Evolutionary conservation across 345 rosid genomes (phyloP), one percentile per base, ranked within the genome.

Genomic region (Heritiera littoralis): DNA sequence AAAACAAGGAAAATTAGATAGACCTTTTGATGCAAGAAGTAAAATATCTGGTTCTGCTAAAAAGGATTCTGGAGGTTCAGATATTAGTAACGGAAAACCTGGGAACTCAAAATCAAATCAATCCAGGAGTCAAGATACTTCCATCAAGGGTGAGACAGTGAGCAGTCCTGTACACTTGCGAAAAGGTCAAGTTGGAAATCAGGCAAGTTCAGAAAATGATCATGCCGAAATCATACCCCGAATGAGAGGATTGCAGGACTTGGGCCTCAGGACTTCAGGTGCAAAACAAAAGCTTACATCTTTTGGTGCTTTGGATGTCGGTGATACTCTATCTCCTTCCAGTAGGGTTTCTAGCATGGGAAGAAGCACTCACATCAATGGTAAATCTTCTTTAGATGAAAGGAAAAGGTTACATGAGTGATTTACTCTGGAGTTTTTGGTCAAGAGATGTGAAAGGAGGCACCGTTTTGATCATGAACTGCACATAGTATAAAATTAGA

Each of bases 191-290:
- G 90, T 83, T 30, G 85, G 74, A 68, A 80, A 83, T 72, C 88
- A 77, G 55, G 80, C 81, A 38, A 80, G 77, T 70, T 81, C 74
- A 61, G 96, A 87, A 61, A 90, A 88, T 77, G 92, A 83, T 75
- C 83, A 82, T 72, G 81, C 79, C 79, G 92, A 89, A 76, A 89
- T 65, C 78, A 82, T 72, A 76, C 96, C 93, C 54, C 88, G 94
- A 60, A 93, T 91, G 98, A 94, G 97, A 88, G 97, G 92, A 56
- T 85, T 92, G 87, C 94, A 89, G 80, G 98, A 97, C 84, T 87
- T 94, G 65, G 97, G 94, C 76, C 90, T 87, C 54, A 91, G 81
- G 88, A 87, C 90, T 72, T 49, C 89, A 58, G 69, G 88, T 71
- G 81, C 87, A 51, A 93, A 93, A 86, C 83, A 97, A 80, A 94